A percentile compares a stretch with the other conserved stretches of the same genome.
These are phyloP conservation scores for Cytospora paraplurivora DNA, from an alignment of 2,329 filamentous ascomycete species.

Conservation along the genomic window DNA sequence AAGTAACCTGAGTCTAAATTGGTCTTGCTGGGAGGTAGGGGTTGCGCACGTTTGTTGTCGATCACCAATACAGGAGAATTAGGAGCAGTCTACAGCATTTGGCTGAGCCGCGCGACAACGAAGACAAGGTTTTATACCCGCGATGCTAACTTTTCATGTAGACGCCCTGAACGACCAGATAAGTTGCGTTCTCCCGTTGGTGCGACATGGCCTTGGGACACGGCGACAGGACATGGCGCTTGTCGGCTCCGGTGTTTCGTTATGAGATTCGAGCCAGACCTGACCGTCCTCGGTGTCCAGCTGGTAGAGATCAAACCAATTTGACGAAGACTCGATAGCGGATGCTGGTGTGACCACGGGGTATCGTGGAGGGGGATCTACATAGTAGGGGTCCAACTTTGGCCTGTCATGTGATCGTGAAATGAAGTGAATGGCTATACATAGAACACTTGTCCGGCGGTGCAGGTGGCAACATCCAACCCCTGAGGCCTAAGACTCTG, in stretches of 20 bases:
- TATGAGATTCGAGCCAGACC: neutral
- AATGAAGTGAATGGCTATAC: neutral
- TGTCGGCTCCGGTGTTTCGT: constrained; percentile 2
- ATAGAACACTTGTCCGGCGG: neutral
- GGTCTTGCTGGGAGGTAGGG: neutral
- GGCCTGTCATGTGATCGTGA: constrained; percentile 1
- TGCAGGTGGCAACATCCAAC: neutral
- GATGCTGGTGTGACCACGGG: neutral
- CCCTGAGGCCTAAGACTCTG: neutral
- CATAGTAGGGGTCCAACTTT: neutral
- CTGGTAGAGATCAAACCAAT: neutral
- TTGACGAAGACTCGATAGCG: neutral
- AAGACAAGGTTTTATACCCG: neutral
- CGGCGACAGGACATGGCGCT: neutral
- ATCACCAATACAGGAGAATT: constrained; percentile 9
- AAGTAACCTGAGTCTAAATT: neutral
- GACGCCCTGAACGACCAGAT: neutral
- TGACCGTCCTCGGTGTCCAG: neutral
- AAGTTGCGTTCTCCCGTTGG: neutral
- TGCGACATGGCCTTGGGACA: neutral
- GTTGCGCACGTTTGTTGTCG: too few relatives aligned
- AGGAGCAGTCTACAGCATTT: neutral
- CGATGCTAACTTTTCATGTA: neutral
- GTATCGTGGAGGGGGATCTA: neutral
- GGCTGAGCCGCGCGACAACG: neutral